Evolutionary conservation across 495 filamentous ascomycete genomes (phyloP), one percentile per base, ranked within the genome.

Genomic region (Penicillium tannophilum): DNA sequence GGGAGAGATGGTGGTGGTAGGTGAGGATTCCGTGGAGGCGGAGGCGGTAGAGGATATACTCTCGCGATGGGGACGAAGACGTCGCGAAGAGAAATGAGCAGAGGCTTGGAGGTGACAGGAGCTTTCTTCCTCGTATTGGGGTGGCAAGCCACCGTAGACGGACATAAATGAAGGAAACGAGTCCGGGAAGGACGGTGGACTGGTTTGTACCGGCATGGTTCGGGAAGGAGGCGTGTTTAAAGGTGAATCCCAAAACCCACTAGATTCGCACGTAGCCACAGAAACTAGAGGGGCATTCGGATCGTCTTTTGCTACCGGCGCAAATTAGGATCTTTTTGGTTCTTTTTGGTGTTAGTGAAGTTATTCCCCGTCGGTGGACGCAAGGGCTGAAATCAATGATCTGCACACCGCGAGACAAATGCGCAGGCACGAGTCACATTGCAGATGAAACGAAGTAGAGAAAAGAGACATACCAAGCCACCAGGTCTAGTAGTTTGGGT

Each of bases 1-100:
- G 12, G 92, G 96, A 14, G 92, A 96, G n/a, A 93, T 83, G 1
- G 93, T 96, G 3, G 92, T 98, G 17, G 94, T 97, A 0, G 94
- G 94, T 19, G 94, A 98, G 8, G 93, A 96, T 65, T 97, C 92
- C 26, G 87, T 89, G 4, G 94, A 98, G 47, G 89, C 92, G 9
- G 90, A 90, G 44, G 85, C 82, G 57, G 88, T 86, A 4, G 90
- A 95, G 26, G 91, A 93, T 23, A 78, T 68, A 60, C 73, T 80
- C 55, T 72, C 72, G 36, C 72, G 77, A 54, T 75, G 79, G 36
- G 69, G 61, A 53, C 72, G 76, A 55, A 67, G 70, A 42, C 66
- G 65, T 45, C 35, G 12, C 14, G 65, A 63, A 1, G 72, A 68
- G 36, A 74, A 56, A 69, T 73, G 66, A 55, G 68, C 61, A 12